Percentiles rank a stretch among this genome's conserved stretches.
Evolutionary conservation across 2,329 filamentous ascomycete species (phyloP).

Genomic region (Neurospora sp.): DNA sequence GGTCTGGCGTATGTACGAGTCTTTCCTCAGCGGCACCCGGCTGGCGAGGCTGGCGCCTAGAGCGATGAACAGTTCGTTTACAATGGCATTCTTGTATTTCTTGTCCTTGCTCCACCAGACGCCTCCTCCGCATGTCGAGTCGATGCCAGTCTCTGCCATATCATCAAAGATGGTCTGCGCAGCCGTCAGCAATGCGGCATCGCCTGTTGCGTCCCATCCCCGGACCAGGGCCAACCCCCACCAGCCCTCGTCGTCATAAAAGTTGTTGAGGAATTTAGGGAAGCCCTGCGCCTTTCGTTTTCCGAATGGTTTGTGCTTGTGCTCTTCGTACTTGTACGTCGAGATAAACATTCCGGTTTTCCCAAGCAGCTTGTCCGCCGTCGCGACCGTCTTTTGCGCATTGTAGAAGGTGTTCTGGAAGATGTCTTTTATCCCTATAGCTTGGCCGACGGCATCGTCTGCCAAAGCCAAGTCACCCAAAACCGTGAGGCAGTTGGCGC

Average conservation of each 20-base stretch:
- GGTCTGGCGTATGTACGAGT: slow-evolving; percentile 31
- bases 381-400: slow-evolving; percentile 31
- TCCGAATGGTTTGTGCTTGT: slow-evolving; percentile 8
- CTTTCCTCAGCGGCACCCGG: slow-evolving; percentile 25
- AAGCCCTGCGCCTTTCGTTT: slow-evolving; percentile 24
- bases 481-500: slow-evolving; percentile 54
- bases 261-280: slow-evolving; percentile 42
- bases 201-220: slow-evolving; percentile 39
- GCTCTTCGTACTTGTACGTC: slow-evolving; percentile 23
- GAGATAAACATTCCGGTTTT: slow-evolving; percentile 28
- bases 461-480: slow-evolving; percentile 43
- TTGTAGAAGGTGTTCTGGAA: slow-evolving; percentile 36
- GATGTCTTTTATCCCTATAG: slow-evolving; percentile 29
- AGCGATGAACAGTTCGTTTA: slow-evolving; percentile 46
- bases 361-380: slow-evolving; percentile 28
- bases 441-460: slow-evolving; percentile 23
- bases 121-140: slow-evolving; percentile 39
- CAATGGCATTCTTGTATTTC: slow-evolving; percentile 40
- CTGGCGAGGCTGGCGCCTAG: slow-evolving; percentile 44
- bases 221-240: slow-evolving; percentile 51
- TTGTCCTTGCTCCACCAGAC: slow-evolving; percentile 48
- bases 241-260: slow-evolving; percentile 54
- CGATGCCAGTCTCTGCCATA: slow-evolving; percentile 34
- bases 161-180: slow-evolving; percentile 45
- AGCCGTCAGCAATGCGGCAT: slow-evolving; percentile 37